Evolutionary conservation across 345 rosid genomes (phyloP), one percentile per base, ranked within the genome.

Genomic region (Euphorbia pulcherrima): DNA sequence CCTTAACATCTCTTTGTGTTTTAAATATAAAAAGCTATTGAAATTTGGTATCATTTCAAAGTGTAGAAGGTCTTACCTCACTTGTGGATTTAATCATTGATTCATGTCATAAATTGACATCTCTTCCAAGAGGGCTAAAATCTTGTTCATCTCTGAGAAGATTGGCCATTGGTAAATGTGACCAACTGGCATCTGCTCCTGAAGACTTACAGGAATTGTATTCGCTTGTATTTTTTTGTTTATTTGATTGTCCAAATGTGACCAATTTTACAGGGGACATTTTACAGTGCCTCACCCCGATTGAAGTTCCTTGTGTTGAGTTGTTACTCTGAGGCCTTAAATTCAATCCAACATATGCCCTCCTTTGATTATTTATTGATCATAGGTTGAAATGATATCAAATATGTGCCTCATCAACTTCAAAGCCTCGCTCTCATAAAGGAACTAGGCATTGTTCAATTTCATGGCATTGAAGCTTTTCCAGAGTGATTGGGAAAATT

Each of bases 401-500:
- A 23, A 9, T 50, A 20, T 33, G 21, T 72, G 6, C 75, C 75
- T 14, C 10, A 46, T 20, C 59, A 64, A 47, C 46, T 33, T 51
- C 66, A 62, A 62, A 44, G 23, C 33, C 51, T 62, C 50, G 11
- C 13, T 62, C 20, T 29, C 30, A 50, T 62, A 11, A 35, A 21
- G 26, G 6, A 12, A 44, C 41, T 40, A 4, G n/a, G 5, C 23
- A 13, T 39, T 8, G 5, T 1, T 26, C 1, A 7, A 18, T 62
- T 40, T 14, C 10, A 20, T n/a, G n/a, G n/a, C 14, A 23, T 14
- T 13, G 55, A 64, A 46, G 68, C 56, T 24, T 64, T 64, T 54
- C 68, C 68, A 18, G 68, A 64, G 21, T 64, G 68, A 55, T 26
- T 64, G 12, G 68, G 23, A 35, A 64, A 47, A 35, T n/a, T 64